phyloP scores from a whole-genome alignment of 768 basidiomycete species.

The Boletus insuetus region DNA sequence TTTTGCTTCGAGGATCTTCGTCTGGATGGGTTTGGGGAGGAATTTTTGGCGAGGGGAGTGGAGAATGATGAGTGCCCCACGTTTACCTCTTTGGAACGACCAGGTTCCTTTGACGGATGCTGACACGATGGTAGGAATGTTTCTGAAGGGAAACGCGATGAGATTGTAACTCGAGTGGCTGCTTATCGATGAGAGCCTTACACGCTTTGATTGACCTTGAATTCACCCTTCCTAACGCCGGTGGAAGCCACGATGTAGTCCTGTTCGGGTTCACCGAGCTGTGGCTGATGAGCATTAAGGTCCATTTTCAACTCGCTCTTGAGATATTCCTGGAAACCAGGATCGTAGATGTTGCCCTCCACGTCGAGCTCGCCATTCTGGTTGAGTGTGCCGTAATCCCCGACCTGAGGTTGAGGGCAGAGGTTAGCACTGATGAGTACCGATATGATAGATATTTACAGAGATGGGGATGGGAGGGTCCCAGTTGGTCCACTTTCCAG shows the following conservation, averaged over 20 bases:
- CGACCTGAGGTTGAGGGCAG: slow-evolving; percentile 17
- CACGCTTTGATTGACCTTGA: slow-evolving; percentile 7
- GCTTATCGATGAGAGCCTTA: neutral
- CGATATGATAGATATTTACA: slow-evolving; percentile 7
- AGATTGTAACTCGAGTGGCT: too few species aligned
- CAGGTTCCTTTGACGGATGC: slow-evolving; percentile 31
- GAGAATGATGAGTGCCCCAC: slow-evolving; percentile 32
- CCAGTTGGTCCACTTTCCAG: slow-evolving; percentile 33
- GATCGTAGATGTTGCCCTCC: slow-evolving; percentile 29
- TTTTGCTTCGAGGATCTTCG: slow-evolving; percentile 11
- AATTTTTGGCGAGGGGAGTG: slow-evolving; percentile 20
- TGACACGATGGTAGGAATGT: slow-evolving; percentile 14
- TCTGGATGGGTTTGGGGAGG: slow-evolving; percentile 14
- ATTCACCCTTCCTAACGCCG: slow-evolving; percentile 13
- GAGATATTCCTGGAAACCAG: slow-evolving; percentile 2
- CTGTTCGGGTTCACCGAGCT: slow-evolving; percentile 8
- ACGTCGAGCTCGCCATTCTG: slow-evolving; percentile 1
- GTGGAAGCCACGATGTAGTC: slow-evolving; percentile 19
- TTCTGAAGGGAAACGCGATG: neutral
- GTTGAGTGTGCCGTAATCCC: slow-evolving; percentile 29
- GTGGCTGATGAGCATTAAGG: neutral
- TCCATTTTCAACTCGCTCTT: neutral
- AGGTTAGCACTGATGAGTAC: neutral
- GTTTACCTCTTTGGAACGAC: slow-evolving; percentile 20
- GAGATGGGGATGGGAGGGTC: slow-evolving; percentile 30